Percentiles rank a stretch among this genome's conserved stretches.
phyloP scores from a whole-genome alignment of 805 yeast species.

The Schwanniomyces yamadae region DNA sequence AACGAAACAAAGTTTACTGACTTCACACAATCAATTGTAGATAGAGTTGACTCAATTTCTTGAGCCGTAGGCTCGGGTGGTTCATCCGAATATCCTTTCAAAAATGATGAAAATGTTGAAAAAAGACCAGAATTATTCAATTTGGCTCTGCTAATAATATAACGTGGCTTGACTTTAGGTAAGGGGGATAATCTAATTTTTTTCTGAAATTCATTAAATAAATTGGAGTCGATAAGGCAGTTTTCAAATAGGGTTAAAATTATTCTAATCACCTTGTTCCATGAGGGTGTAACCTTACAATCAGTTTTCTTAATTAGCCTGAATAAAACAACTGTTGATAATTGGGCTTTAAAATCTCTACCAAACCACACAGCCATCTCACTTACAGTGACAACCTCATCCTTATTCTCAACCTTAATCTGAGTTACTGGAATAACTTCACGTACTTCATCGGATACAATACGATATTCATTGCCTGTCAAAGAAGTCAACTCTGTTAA shows the following conservation, averaged over 20 bases:
- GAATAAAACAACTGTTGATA: slow-evolving; percentile 83
- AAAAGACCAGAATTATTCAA: slow-evolving; percentile 76
- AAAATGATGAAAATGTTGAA: slow-evolving; percentile 86
- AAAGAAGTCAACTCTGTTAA: slow-evolving; percentile 71
- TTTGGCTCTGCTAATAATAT: slow-evolving; percentile 59
- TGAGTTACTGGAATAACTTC: slow-evolving; percentile 47
- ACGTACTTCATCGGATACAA: slow-evolving; percentile 22
- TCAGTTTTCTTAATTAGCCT: slow-evolving; percentile 64
- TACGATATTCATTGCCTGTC: slow-evolving; percentile 37
- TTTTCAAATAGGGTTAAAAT: slow-evolving; percentile 67
- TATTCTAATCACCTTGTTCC: slow-evolving; percentile 61
- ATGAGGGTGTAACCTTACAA: slow-evolving; percentile 50
- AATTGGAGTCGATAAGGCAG: slow-evolving; percentile 62
- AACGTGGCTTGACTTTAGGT: slow-evolving; percentile 64
- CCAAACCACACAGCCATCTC: slow-evolving; percentile 84
- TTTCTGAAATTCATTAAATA: slow-evolving; percentile 63
- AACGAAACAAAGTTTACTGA: slow-evolving; percentile 62
- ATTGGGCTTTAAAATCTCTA: slow-evolving; percentile 85
- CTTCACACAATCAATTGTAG: slow-evolving; percentile 79
- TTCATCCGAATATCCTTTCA: slow-evolving; percentile 84
- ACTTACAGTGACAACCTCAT: slow-evolving; percentile 68
- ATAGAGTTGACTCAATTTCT: slow-evolving; percentile 81
- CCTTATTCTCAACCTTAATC: slow-evolving; percentile 50
- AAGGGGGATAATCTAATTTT: slow-evolving; percentile 52
- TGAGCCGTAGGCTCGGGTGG: slow-evolving; percentile 91